A percentile compares a stretch with the other conserved stretches of the same genome.
Conservation (phyloP, 257 asterid species). For the Primulina tabacum region DNA sequence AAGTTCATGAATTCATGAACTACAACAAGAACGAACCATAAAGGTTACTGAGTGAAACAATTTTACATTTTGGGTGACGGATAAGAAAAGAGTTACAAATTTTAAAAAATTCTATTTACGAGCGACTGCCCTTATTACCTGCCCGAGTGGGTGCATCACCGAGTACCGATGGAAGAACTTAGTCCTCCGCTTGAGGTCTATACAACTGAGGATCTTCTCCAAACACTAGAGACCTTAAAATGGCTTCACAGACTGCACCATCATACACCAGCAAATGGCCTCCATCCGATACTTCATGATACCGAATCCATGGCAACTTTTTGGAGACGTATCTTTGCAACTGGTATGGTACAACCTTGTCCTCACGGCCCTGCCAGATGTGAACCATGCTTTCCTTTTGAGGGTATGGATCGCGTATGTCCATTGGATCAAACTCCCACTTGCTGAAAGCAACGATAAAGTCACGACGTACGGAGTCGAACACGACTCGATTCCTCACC, state of each 20-base stretch:
- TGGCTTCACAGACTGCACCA: conserved; percentile 74
- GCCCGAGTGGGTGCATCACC: too few relatives aligned
- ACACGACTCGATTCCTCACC: conserved; percentile 41
- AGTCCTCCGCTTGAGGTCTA: conserved; percentile 38
- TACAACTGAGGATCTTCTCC: conserved; percentile 72
- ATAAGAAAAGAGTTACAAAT: background rate
- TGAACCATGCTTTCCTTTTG: conserved; percentile 39
- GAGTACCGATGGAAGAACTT: conserved; percentile 28
- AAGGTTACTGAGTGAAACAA: background rate
- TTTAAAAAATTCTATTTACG: background rate
- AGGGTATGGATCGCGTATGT: conserved; percentile 46
- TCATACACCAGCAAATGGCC: conserved; percentile 92
- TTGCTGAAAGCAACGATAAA: conserved; percentile 66
- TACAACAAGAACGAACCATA: too few relatives aligned
- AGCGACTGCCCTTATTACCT: too few relatives aligned
- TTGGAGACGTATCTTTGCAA: conserved; percentile 59
- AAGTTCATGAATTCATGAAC: conserved; percentile 26
- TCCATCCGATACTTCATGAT: conserved; percentile 84
- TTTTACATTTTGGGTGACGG: conserved; percentile 1
- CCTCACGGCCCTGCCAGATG: conserved; percentile 55
- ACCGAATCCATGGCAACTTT: conserved; percentile 82
- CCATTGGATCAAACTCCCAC: conserved; percentile 94
- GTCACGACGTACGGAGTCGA: conserved; percentile 79
- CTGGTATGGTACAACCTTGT: conserved; percentile 57
- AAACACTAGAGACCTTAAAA: conserved; percentile 76